Percentiles rank a stretch among this genome's conserved stretches.
These are phyloP conservation scores for Stagonosporopsis chrysanthemi DNA, from an alignment of 2,329 filamentous ascomycete species.

Conservation along the genomic window DNA sequence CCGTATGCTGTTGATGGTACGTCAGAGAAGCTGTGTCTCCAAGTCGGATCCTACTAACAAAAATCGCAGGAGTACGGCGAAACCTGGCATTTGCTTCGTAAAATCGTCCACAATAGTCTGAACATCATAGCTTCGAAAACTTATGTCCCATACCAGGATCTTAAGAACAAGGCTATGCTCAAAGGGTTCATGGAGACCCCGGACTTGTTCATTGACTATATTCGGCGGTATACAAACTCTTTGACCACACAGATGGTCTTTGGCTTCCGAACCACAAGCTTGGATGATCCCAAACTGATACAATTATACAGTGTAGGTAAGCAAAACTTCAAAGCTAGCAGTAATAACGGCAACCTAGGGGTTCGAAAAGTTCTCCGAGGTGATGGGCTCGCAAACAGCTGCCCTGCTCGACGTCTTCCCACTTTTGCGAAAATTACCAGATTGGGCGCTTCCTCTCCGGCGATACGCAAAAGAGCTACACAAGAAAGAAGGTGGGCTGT, in stretches of 20 bases:
- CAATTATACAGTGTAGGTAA: conserved; percentile 24
- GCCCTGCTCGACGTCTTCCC: conserved; percentile 59
- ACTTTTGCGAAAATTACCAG: conserved; percentile 51
- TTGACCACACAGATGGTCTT: conserved; percentile 61
- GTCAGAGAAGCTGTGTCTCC: neutral
- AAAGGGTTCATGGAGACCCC: conserved; percentile 57
- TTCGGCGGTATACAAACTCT: conserved; percentile 59
- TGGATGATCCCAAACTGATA: conserved; percentile 26
- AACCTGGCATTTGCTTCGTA: conserved; percentile 29
- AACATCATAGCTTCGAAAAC: conserved; percentile 29
- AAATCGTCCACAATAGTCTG: conserved; percentile 28
- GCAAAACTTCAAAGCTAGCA: conserved; percentile 15
- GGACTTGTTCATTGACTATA: conserved; percentile 53
- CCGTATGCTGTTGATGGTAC: conserved; percentile 26
- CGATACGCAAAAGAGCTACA: conserved; percentile 55
- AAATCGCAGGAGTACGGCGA: conserved; percentile 24
- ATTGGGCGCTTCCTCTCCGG: conserved; percentile 42
- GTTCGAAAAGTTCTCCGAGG: conserved; percentile 52
- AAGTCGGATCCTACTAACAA: neutral
- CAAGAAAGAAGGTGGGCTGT: conserved; percentile 50
- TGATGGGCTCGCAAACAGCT: conserved; percentile 53
- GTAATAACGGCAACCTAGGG: conserved; percentile 36
- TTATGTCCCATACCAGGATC: conserved; percentile 60
- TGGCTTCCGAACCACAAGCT: conserved; percentile 47
- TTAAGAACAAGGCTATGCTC: conserved; percentile 65